Evolutionary conservation across 2,329 filamentous ascomycete species (phyloP).

Genomic region (Aspergillus costaricaensis): DNA sequence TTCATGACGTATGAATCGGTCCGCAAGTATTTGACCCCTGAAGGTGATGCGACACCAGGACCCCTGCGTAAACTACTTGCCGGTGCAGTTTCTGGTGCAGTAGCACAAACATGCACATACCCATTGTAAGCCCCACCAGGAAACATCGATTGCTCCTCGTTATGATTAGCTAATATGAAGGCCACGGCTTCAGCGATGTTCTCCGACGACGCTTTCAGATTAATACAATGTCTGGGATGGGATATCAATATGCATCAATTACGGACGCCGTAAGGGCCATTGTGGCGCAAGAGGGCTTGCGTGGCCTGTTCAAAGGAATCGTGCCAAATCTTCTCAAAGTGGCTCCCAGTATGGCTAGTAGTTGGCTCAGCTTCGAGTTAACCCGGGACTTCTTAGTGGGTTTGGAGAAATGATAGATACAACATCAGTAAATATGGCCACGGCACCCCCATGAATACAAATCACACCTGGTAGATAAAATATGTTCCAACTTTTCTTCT

Average conservation of each 20-base stretch:
- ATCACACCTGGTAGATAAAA: too few relatives aligned
- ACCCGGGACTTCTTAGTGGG: constrained; percentile 81
- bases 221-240: constrained; percentile 98
- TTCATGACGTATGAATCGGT: constrained; percentile 98
- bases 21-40: constrained; percentile 78
- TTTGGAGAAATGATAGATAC: constrained; percentile 42
- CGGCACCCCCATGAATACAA: too few relatives aligned
- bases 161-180: not conserved
- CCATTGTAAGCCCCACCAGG: constrained; percentile 73
- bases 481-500: too few relatives aligned
- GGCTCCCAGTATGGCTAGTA: constrained; percentile 96
- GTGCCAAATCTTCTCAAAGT: constrained; percentile 95
- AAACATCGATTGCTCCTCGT: not conserved
- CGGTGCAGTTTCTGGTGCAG: constrained; percentile 90
- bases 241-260: constrained; percentile 89
- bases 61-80: constrained; percentile 80
- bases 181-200: constrained; percentile 69
- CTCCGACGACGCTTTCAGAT: constrained; percentile 93
- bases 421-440: too few relatives aligned
- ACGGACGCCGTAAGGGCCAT: constrained; percentile 82
- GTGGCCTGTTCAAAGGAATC: constrained; percentile 93
- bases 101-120: constrained; percentile 97
- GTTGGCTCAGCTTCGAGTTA: constrained; percentile 96
- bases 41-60: constrained; percentile 81
- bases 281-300: constrained; percentile 76